Base-by-base conservation (phyloP, 108 stramenopile species). In the Fragilaria radians region DNA sequence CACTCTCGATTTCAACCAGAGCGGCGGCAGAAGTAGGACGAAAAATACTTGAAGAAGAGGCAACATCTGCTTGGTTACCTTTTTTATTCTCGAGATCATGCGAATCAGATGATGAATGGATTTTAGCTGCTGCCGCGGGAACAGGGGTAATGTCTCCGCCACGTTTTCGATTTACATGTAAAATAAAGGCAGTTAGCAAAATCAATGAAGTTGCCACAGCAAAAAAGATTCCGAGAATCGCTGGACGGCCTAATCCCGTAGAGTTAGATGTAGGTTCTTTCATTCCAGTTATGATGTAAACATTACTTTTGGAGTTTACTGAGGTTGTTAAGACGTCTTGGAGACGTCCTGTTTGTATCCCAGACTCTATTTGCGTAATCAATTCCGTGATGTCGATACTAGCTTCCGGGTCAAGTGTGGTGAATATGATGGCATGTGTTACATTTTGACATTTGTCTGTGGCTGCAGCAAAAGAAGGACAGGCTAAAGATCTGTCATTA, bases 261-360 rank as follows among this genome's bases (percentile, higher is more conserved):
- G 36, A 7, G 14, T 7, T 14, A 7, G 7, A 7, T 7, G 36
- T 42, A 7, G 36, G 36, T 11, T 11, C 36, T 11, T 7, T 14
- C 11, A 0, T 11, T 0, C 58, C 71, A 26, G 54, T 66, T 9
- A 65, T 51, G 28, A 78, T 67, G 30, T 52, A 54, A 1, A 78
- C 68, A 28, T 51, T 56, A n/a, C 71, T 59, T 32, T 78, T 54
- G 32, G 72, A 61, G 48, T 70, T 61, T 28, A 68, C 49, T 32
- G 29, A 1, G n/a, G n/a, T n/a, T 9, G 7, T 24, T 52, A 73
- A 67, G 32, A 32, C 34, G 18, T 7, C 61, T 45, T 69, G 68
- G 22, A 78, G 34, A 1, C 47, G 49, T 4, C 68, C 72, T 23
- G 28, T 42, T 27, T 49, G 29, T 49, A 78, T 73, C 23, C 71